These are phyloP conservation scores for Prorocentrum cordatum DNA, from an alignment of 169 alveolate species.

Conservation along the genomic window DNA sequence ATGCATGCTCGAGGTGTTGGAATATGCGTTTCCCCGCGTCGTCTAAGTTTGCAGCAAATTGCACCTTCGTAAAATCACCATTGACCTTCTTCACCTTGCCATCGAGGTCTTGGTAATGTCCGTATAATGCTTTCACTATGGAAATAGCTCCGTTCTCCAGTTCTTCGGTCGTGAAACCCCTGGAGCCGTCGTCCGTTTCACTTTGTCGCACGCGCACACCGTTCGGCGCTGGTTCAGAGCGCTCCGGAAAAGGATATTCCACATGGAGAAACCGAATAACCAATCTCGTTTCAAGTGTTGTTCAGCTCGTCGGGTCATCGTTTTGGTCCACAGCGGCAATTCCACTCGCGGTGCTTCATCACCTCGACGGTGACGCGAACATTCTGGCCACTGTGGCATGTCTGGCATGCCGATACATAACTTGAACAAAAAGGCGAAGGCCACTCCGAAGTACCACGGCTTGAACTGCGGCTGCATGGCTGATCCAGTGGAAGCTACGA, in stretches of 20 bases:
- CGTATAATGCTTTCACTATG: neutral
- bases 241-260: too few relatives aligned
- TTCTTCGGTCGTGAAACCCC: neutral
- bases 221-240: too few relatives aligned
- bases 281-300: neutral
- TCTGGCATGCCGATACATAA: neutral
- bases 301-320: neutral
- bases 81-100: neutral
- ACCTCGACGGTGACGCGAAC: too few relatives aligned
- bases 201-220: too few relatives aligned
- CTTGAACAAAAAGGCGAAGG: neutral
- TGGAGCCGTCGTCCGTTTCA: neutral
- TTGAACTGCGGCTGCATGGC: neutral
- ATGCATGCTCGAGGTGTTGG: neutral
- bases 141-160: neutral
- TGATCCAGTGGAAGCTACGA: too few relatives aligned
- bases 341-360: too few relatives aligned
- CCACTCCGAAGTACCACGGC: constrained; percentile 1
- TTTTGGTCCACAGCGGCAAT: neutral
- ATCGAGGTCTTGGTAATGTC: neutral
- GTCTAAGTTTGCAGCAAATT: neutral
- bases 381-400: neutral
- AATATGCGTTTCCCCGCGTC: neutral
- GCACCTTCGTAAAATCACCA: neutral
- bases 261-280: neutral